These are phyloP conservation scores for Syzygium aqueum DNA, from an alignment of 345 rosid species.

Conservation along the genomic window DNA sequence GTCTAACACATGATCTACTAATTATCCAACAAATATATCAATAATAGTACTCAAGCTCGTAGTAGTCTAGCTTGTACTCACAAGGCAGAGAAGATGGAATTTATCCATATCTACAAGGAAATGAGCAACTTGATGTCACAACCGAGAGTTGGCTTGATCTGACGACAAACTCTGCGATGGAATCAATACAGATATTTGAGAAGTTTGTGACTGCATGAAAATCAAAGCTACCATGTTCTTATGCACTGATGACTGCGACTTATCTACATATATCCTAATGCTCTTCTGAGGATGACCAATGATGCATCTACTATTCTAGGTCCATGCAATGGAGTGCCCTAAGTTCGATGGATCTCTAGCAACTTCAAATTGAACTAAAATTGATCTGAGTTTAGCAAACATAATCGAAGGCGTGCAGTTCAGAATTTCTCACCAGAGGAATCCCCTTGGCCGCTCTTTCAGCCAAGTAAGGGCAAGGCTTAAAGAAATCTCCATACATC, in stretches of 20 bases:
- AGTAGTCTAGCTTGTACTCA: background rate
- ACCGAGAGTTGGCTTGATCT: slow-evolving; percentile 16
- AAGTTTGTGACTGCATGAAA: background rate
- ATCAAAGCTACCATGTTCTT: background rate
- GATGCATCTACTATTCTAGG: background rate
- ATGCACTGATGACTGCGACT: background rate
- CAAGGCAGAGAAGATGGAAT: background rate
- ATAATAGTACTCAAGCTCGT: background rate
- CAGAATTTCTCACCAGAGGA: slow-evolving; percentile 15
- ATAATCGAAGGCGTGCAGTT: background rate
- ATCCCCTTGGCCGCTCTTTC: slow-evolving; percentile 30
- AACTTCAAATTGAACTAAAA: background rate
- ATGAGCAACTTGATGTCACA: slow-evolving; percentile 6
- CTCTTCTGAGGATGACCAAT: background rate
- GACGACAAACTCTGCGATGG: slow-evolving; percentile 55
- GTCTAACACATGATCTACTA: background rate
- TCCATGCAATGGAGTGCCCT: background rate
- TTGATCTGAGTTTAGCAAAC: background rate
- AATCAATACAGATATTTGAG: background rate
- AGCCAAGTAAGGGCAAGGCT: slow-evolving; percentile 36
- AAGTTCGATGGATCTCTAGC: background rate
- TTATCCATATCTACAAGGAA: background rate
- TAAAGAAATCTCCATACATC: slow-evolving; percentile 27
- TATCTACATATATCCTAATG: background rate
- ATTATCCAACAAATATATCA: background rate